These are phyloP conservation scores for Raffaelea deltoideospora DNA, from an alignment of 2,329 filamentous ascomycete species.

Conservation along the genomic window DNA sequence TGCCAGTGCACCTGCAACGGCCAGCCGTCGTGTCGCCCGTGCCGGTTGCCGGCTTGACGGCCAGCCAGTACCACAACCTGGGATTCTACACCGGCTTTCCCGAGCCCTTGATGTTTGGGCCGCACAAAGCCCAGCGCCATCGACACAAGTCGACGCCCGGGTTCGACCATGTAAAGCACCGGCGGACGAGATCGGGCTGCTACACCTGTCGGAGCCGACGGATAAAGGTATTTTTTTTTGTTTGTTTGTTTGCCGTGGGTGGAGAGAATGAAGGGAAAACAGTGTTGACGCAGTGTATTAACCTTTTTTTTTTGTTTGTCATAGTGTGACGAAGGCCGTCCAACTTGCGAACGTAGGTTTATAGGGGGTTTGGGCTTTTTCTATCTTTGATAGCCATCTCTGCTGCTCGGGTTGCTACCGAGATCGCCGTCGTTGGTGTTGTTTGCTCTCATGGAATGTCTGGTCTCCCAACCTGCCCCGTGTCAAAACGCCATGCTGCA, in stretches of 20 bases:
- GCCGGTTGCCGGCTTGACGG: constrained; percentile 21
- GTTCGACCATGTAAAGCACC: constrained; percentile 72
- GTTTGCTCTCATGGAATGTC: neutral
- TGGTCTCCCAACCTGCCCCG: neutral
- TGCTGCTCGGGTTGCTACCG: neutral
- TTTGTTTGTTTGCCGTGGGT: neutral
- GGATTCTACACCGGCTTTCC: constrained; percentile 35
- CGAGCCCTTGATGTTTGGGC: constrained; percentile 30
- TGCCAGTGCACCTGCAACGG: constrained; percentile 17
- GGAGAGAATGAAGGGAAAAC: neutral
- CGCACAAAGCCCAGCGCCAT: constrained; percentile 31
- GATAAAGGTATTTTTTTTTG: constrained; percentile 47
- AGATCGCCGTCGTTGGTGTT: neutral
- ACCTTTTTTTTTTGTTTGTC: neutral
- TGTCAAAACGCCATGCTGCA: neutral
- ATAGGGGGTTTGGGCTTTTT: too few species aligned
- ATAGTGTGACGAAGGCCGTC: constrained; percentile 81
- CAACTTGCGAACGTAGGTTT: constrained; percentile 61
- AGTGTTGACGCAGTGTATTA: neutral
- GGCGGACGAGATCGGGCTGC: constrained; percentile 84
- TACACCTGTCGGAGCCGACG: constrained; percentile 78
- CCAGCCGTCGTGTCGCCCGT: constrained; percentile 15
- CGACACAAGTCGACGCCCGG: constrained; percentile 36
- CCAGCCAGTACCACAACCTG: constrained; percentile 28
- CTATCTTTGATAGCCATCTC: too few species aligned